These are phyloP conservation scores for Arachnomyces sp. DNA, from an alignment of 2,329 filamentous ascomycete species.

Conservation along the genomic window DNA sequence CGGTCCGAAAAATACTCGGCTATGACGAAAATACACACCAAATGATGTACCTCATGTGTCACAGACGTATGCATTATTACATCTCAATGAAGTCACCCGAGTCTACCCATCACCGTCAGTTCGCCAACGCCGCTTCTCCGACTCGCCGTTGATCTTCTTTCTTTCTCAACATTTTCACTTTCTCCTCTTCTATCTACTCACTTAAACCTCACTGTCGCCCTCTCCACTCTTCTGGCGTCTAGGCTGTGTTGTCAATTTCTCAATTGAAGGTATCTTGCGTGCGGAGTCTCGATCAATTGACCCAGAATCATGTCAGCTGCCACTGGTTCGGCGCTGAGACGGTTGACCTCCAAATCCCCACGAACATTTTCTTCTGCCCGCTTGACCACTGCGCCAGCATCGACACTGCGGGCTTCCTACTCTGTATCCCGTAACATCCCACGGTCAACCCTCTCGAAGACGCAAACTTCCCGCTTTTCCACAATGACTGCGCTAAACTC, in stretches of 20 bases:
- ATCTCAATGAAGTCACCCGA: too few species aligned
- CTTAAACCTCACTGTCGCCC: conserved; percentile 30
- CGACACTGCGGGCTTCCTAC: conserved; percentile 17
- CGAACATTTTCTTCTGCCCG: conserved; percentile 40
- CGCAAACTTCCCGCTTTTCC: conserved; percentile 30
- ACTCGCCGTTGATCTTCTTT: conserved; percentile 5
- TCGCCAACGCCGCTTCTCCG: too few species aligned
- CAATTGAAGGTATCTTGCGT: background rate
- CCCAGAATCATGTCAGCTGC: conserved; percentile 31
- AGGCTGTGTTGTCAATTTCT: conserved; percentile 1
- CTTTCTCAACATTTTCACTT: conserved; percentile 24
- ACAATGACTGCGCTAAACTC: conserved; percentile 35
- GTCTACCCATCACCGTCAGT: too few species aligned
- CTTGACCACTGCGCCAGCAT: conserved; percentile 40
- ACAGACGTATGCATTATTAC: too few species aligned
- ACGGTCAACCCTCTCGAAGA: conserved; percentile 14
- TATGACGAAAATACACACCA: too few species aligned
- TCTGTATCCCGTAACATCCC: conserved; percentile 23
- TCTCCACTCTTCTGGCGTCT: conserved; percentile 21
- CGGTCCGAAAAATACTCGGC: too few species aligned
- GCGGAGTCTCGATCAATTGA: background rate
- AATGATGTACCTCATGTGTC: too few species aligned
- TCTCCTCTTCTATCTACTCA: conserved; percentile 32
- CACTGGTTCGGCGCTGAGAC: conserved; percentile 32
- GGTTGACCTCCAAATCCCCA: conserved; percentile 33